These are phyloP conservation scores for Pleurotus eryngii DNA, from an alignment of 768 basidiomycete genomes.

Conservation along the genomic window DNA sequence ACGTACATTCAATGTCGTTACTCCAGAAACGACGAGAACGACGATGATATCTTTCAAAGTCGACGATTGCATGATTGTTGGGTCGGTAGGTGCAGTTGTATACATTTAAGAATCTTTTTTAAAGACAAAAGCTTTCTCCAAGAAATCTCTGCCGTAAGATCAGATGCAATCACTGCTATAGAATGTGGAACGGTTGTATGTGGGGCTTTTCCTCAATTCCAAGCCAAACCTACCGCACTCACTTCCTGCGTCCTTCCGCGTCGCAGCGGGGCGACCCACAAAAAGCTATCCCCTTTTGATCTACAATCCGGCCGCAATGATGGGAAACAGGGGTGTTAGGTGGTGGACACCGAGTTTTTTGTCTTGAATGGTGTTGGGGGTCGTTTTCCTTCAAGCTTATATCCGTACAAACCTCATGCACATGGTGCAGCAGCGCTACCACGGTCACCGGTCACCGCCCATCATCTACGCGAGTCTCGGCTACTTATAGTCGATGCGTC, in stretches of 20 bases:
- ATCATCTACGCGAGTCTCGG: no score
- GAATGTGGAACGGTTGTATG: neutral
- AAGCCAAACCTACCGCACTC: neutral
- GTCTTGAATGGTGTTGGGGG: no score
- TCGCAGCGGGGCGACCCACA: neutral
- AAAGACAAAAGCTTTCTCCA: neutral
- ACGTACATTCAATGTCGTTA: conserved; percentile 21
- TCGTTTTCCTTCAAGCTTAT: no score
- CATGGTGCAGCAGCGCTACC: no score
- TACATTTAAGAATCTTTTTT: neutral
- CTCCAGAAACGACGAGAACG: conserved; percentile 19
- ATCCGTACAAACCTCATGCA: no score
- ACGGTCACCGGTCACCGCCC: no score
- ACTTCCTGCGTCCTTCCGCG: no score
- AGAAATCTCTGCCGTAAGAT: neutral
- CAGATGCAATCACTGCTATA: neutral
- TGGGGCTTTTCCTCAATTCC: neutral
- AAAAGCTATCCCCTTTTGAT: no score
- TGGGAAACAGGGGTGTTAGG: no score
- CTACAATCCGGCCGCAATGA: no score
- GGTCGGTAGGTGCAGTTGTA: neutral
- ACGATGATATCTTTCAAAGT: conserved; percentile 15
- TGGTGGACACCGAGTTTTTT: no score
- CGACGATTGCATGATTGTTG: conserved; percentile 2
- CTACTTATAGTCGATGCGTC: no score